Percentiles rank a stretch among this genome's conserved stretches.
Conservation (phyloP, 2,329 filamentous ascomycete genomes). For the Alternaria sp. region DNA sequence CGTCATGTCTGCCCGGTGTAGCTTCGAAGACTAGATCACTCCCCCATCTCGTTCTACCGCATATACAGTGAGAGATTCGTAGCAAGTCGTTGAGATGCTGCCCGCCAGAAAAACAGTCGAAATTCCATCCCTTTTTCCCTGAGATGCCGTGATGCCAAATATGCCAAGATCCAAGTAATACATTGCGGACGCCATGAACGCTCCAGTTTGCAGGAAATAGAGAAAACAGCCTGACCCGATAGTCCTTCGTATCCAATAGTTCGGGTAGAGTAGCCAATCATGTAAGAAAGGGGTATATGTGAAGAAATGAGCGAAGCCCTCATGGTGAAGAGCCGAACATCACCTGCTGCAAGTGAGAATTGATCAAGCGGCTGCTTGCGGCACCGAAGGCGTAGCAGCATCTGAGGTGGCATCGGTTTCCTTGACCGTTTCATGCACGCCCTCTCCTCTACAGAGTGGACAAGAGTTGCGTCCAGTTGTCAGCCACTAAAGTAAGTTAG, state of each 20-base stretch:
- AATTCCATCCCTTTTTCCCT: constrained; percentile 8
- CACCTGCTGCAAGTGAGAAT: background rate
- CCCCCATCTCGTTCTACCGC: constrained; percentile 13
- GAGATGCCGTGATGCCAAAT: constrained; percentile 17
- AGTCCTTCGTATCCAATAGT: constrained; percentile 16
- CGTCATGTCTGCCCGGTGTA: background rate
- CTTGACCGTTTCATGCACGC: constrained; percentile 60
- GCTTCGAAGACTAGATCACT: background rate
- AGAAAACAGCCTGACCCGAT: constrained; percentile 11
- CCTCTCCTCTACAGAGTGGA: constrained; percentile 67
- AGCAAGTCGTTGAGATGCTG: constrained; percentile 23
- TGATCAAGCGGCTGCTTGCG: constrained; percentile 20
- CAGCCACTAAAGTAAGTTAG: constrained; percentile 64
- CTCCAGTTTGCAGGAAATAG: constrained; percentile 7
- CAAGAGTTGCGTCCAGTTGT: constrained; percentile 73
- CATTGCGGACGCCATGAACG: constrained; percentile 14
- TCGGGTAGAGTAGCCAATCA: constrained; percentile 9
- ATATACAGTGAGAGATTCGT: constrained; percentile 26
- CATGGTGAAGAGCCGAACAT: background rate
- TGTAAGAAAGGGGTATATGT: constrained; percentile 29
- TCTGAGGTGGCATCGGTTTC: constrained; percentile 24
- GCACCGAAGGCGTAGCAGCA: constrained; percentile 10
- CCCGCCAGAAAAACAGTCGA: constrained; percentile 11
- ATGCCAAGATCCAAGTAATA: constrained; percentile 11
- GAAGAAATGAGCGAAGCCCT: constrained; percentile 13